Evolutionary conservation across 78 protist species (phyloP), one percentile per base, ranked within the genome.

Genomic region (Diacronema lutheri): DNA sequence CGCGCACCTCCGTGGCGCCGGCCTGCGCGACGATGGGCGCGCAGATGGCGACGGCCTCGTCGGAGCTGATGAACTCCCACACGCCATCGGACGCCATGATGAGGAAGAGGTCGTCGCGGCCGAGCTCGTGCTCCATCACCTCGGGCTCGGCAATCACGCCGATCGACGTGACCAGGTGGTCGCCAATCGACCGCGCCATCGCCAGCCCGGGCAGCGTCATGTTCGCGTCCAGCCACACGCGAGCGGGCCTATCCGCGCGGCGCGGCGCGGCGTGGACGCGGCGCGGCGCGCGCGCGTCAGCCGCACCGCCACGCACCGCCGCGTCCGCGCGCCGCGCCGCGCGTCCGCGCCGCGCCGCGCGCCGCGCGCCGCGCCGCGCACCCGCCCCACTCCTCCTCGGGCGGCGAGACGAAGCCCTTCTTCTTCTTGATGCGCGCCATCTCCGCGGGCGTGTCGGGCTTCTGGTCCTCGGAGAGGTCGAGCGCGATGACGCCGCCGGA

Each of bases 101-200:
- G 46, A 77, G 9, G 46, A 77, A 56, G 20, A 1, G 26, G 23
- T 25, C 41, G 26, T 11, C 46, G 37, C 0, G 25, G 65, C 4
- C 23, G 23, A 10, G 33, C 3, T 1, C 31, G 58, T 46, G 23
- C 19, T 37, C 82, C 9, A 0, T 33, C 21, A 77, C 50, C 62
- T 57, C 83, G 21, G 83, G 83, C 57, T 77, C 66, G 66, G 83
- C 83, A 29, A 77, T 56, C 31, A 77, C 83, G n/a, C 83, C 83
- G 20, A 31, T 26, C 37, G 7, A 0, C 25, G 5, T 23, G 57
- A 50, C 83, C 44, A 77, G 62, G 66, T 57, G 71, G 66, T 77
- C 83, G 14, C 83, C 83, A 41, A 77, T 77, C 21, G 83, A 77
- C 12, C 79, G 79, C 29, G 79, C 83, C 83, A 77, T 77, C 26